Percentiles rank a stretch among this genome's conserved stretches.
Evolutionary conservation across 2,329 filamentous ascomycete genomes (phyloP).

Genomic region (Colletotrichum siamense): DNA sequence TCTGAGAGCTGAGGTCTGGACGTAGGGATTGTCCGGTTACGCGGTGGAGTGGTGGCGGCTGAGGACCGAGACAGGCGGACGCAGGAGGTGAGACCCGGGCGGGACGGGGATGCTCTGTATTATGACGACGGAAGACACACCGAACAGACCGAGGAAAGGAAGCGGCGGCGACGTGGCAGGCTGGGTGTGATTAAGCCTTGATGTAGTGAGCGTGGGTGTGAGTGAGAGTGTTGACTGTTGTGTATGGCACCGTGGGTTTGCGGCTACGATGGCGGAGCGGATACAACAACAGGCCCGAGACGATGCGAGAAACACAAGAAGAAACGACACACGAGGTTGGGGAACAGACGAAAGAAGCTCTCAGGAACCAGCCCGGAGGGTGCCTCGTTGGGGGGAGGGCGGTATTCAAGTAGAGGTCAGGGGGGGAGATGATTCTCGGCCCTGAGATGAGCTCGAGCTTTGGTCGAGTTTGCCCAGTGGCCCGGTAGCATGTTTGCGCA

Average conservation of each 20-base stretch:
- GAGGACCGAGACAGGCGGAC: slow-evolving; percentile 12
- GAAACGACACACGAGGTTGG: slow-evolving; percentile 6
- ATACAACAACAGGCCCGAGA: background rate
- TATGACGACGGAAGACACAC: slow-evolving; percentile 4
- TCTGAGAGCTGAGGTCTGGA: background rate
- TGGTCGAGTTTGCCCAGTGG: slow-evolving; percentile 1
- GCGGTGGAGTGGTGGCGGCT: slow-evolving; percentile 10
- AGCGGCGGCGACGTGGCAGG: background rate
- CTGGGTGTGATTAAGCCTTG: background rate
- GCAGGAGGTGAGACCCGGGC: slow-evolving; percentile 1
- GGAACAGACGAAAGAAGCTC: slow-evolving; percentile 7
- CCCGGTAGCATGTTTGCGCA: slow-evolving; percentile 16
- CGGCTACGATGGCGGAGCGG: background rate
- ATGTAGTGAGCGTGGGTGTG: background rate
- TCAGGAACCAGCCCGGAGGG: background rate
- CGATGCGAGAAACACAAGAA: slow-evolving; percentile 11
- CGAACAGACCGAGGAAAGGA: slow-evolving; percentile 8
- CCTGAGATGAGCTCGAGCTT: slow-evolving; percentile 9
- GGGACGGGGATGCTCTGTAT: background rate
- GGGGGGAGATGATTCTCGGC: background rate
- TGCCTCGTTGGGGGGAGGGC: background rate
- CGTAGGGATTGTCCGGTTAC: background rate
- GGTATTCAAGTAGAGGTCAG: slow-evolving; percentile 17
- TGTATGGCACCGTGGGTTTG: background rate
- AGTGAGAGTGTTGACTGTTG: background rate